Base-by-base conservation (phyloP, 768 basidiomycete species). In the Mycena epipterygia region DNA sequence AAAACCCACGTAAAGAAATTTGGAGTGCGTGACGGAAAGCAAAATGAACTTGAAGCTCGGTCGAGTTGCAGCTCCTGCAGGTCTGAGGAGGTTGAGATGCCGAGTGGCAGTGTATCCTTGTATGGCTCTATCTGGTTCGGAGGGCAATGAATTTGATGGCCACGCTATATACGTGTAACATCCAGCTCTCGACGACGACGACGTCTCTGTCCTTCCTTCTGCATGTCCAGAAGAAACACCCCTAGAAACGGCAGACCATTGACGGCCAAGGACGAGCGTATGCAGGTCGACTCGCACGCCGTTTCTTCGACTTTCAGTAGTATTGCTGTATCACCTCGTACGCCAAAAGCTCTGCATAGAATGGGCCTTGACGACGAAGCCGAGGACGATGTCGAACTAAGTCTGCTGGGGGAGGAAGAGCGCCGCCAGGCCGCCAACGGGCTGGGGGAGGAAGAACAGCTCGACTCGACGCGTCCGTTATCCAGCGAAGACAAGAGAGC, bases 401-500 rank as follows among this genome's bases (percentile, higher is more conserved):
- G 84, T 72, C 81, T 93, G 56, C 81, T 94, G 51, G 85, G 84
- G 7, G 90, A 88, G 30, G 87, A 88, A 25, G 90, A 91, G 75
- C 81, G 87, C 53, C 77, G 80, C 23, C 80, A 84, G 64, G 87
- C 88, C 32, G 84, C 79, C 42, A 79, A 79, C 35, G 87, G 84
- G 39, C 74, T 88, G 61, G 83, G 84, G 49, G 80, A 85, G 37
- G 84, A 84, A 59, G 81, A 77, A 46, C 76, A 72, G 32, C 21
- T 17, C 30, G 48, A 52, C 29, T 14, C 59, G 9, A 46, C 61
- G 55, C 72, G 67, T 60, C 48, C 68, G 25, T 70, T 73, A 64
- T 67, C 68, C 56, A 67, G 44, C 16, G 68, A 90, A 79, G 97
- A 99, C 82, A 93, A 93, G 80, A 86, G 89, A 75, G 94, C 92